A percentile compares a stretch with the other conserved stretches of the same genome.
Evolutionary conservation across 192 early-diverging fungal genomes (phyloP).

Genomic region (Backusella macrospora): DNA sequence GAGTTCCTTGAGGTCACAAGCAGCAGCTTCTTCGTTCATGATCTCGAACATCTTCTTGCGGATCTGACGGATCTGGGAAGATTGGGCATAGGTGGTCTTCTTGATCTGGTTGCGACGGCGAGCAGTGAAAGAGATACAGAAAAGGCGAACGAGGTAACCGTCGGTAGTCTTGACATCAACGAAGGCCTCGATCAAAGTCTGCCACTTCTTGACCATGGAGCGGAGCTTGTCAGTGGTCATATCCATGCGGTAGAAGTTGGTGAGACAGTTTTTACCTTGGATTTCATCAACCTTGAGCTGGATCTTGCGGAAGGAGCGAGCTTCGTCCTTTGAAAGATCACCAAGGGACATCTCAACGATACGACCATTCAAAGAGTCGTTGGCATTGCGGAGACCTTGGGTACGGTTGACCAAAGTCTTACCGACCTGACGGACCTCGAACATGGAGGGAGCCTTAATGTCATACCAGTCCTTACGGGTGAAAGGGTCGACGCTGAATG

Average conservation of each 20-base stretch:
- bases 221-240: slow-evolving; percentile 99
- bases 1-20: slow-evolving; percentile 92
- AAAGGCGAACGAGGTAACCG: slow-evolving; percentile 98
- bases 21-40: slow-evolving; percentile 82
- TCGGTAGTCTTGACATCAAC: slow-evolving; percentile 99
- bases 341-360: slow-evolving; percentile 96
- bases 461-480: slow-evolving; percentile 99
- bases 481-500: slow-evolving; percentile 94
- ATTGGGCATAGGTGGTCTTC: slow-evolving; percentile 98
- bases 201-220: slow-evolving; percentile 99
- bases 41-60: slow-evolving; percentile 99
- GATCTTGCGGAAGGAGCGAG: slow-evolving; percentile 97
- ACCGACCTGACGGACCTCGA: slow-evolving; percentile 91
- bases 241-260: slow-evolving; percentile 99
- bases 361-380: slow-evolving; percentile 95
- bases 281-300: slow-evolving; percentile 96
- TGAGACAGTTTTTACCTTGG: slow-evolving; percentile 97
- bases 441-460: slow-evolving; percentile 97
- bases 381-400: slow-evolving; percentile 98
- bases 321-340: slow-evolving; percentile 92
- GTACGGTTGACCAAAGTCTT: slow-evolving; percentile 99
- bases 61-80: slow-evolving; percentile 95
- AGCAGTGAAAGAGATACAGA: slow-evolving; percentile 97
- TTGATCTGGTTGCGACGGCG: slow-evolving; percentile 91
- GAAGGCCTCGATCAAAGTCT: slow-evolving; percentile 95